Conservation (phyloP, 1,284 basidiomycete species). For the Takashimella tepidaria region DNA sequence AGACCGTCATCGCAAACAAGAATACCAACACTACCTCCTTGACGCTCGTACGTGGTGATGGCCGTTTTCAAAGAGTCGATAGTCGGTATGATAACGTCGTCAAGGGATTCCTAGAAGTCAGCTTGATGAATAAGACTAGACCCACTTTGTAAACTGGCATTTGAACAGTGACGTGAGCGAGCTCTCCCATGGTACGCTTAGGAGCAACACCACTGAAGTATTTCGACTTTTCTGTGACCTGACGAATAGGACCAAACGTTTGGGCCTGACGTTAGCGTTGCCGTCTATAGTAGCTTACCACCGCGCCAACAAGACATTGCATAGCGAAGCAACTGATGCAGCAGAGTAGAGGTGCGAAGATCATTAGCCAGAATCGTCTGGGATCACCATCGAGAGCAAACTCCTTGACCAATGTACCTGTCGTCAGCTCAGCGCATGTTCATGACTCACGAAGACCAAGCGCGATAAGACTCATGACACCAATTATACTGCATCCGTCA, state of each 20-base stretch:
- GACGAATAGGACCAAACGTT: slow-evolving; percentile 52
- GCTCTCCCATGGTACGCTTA: slow-evolving; percentile 49
- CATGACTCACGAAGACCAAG: slow-evolving; percentile 30
- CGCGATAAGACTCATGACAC: slow-evolving; percentile 25
- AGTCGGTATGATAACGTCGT: slow-evolving; percentile 56
- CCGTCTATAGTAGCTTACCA: slow-evolving; percentile 40
- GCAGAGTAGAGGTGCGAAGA: slow-evolving; percentile 50
- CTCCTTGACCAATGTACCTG: slow-evolving; percentile 51
- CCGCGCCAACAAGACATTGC: slow-evolving; percentile 20
- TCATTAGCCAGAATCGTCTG: slow-evolving; percentile 50
- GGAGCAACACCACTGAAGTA: slow-evolving; percentile 53
- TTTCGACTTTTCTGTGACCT: slow-evolving; percentile 53
- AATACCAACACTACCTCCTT: slow-evolving; percentile 53
- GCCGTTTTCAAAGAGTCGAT: slow-evolving; percentile 75
- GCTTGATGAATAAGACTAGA: slow-evolving; percentile 6
- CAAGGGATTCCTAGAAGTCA: slow-evolving; percentile 55
- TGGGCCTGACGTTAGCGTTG: slow-evolving; percentile 26
- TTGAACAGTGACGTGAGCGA: slow-evolving; percentile 56
- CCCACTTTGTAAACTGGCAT: slow-evolving; percentile 58
- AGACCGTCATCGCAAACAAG: slow-evolving; percentile 59
- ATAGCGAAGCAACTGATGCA: slow-evolving; percentile 47
- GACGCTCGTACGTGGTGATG: slow-evolving; percentile 63
- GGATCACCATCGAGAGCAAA: slow-evolving; percentile 52
- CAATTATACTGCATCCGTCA: slow-evolving; percentile 51
- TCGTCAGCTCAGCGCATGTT: not conserved